Base-by-base conservation (phyloP, 2,329 filamentous ascomycete species). In the Trichoderma semiorbis region DNA sequence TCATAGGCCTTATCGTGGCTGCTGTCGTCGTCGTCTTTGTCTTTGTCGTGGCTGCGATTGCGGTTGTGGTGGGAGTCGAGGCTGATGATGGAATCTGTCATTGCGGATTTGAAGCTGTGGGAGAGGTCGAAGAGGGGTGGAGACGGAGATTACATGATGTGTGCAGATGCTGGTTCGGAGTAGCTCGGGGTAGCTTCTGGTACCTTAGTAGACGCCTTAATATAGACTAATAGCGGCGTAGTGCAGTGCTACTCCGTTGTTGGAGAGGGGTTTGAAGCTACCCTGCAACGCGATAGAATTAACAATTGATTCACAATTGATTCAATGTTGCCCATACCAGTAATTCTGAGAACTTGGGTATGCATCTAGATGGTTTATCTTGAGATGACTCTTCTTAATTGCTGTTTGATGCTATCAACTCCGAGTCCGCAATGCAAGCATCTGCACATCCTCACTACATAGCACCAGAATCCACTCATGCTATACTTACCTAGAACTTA, bases 11-110 rank as follows among this genome's bases (percentile, higher is more conserved):
- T 34, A 7, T 39, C 26, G 24, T 18, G 21, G 34, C 60, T 28
- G 21, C 26, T 43, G 16, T 43, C 12, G 32, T 30, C 32, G 60
- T 57, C 32, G 58, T 26, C n/a, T n/a, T n/a, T 16, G 58, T 32
- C 43, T 53, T 24, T 62, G 32, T 68, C 70, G 63, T 68, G 57
- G 57, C 30, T 71, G 62, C 62, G 62, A 39, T 61, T 71, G 30
- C 21, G 57, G n/a, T 55, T 70, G 67, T 60, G 66, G 30, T 50
- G 61, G 28, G 71, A 70, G 60, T 65, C 71, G 67, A 65, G 71
- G 28, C 57, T 36, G 47, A 65, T 60, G 47, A 32, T 39, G 61
- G 43, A 63, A 43, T 66, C 60, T 36, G 67, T 72, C 71, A 72
- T 72, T 43, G 71, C 71, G 39, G 65, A 28, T 24, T 57, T 57